Conservation (phyloP, 2,329 filamentous ascomycete species). For the Apiospora hydei region DNA sequence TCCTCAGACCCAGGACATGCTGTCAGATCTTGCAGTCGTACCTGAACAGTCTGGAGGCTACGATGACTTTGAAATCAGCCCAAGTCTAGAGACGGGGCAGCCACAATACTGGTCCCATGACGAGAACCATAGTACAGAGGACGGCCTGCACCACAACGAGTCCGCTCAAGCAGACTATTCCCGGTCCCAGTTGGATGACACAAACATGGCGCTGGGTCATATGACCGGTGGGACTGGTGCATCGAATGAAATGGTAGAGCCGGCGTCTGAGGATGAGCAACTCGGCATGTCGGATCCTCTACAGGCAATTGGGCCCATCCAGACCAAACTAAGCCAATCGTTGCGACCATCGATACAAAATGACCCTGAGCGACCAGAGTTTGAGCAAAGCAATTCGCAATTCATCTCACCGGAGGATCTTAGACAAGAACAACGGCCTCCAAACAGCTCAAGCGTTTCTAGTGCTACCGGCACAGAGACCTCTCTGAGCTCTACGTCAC, state of each 20-base stretch:
- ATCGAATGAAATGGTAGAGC: neutral
- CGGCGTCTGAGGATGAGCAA: slow-evolving; percentile 14
- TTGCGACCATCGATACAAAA: neutral
- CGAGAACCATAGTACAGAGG: neutral
- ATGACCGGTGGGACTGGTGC: slow-evolving; percentile 21
- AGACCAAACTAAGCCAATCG: neutral
- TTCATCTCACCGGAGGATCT: slow-evolving; percentile 3
- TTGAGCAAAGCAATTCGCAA: neutral
- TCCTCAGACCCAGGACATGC: slow-evolving; percentile 25
- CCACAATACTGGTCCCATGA: slow-evolving; percentile 25
- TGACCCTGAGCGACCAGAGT: neutral
- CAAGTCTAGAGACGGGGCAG: slow-evolving; percentile 25
- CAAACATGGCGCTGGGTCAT: slow-evolving; percentile 15
- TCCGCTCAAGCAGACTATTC: neutral
- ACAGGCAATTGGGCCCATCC: slow-evolving; percentile 7
- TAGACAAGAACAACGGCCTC: neutral
- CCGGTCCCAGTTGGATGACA: neutral
- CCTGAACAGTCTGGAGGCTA: slow-evolving; percentile 22
- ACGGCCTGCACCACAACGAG: neutral
- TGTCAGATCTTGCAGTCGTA: slow-evolving; percentile 26
- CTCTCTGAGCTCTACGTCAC: neutral
- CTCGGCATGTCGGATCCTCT: neutral
- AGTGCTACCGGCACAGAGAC: neutral
- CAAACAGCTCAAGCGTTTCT: neutral
- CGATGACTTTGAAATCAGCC: slow-evolving; percentile 26